Percentiles rank a stretch among this genome's conserved stretches.
phyloP scores from a whole-genome alignment of 257 asterid genomes.

The Solanum chmielewskii region DNA sequence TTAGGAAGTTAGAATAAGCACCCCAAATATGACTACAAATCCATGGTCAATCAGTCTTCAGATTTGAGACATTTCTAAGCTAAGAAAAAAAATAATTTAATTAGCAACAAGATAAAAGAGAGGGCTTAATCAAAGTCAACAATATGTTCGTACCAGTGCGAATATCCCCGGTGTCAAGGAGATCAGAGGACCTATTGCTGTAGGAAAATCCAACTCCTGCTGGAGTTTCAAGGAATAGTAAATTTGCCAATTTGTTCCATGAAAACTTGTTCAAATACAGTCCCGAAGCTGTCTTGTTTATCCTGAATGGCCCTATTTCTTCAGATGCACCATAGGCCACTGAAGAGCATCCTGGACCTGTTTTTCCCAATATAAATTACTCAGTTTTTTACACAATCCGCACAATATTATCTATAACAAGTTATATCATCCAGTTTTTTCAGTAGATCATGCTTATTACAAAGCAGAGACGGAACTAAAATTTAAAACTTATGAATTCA shows the following conservation, averaged over 20 bases:
- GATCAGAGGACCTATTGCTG: slow-evolving; percentile 71
- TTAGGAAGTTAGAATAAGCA: background rate
- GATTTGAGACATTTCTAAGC: background rate
- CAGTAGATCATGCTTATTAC: background rate
- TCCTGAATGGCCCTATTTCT: slow-evolving; percentile 85
- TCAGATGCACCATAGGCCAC: slow-evolving; percentile 99
- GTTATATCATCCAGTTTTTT: background rate
- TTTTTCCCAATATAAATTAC: background rate
- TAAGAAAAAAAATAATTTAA: background rate
- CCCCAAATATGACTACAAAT: background rate
- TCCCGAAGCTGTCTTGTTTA: slow-evolving; percentile 49
- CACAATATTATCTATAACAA: background rate
- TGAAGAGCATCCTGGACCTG: slow-evolving; percentile 97
- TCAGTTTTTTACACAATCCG: background rate
- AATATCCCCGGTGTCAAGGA: slow-evolving; percentile 66
- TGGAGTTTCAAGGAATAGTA: slow-evolving; percentile 80
- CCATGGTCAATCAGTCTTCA: background rate
- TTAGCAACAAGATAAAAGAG: background rate
- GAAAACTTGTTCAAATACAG: slow-evolving; percentile 63
- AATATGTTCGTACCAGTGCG: slow-evolving; percentile 51
- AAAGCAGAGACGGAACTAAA: background rate
- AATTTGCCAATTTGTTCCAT: slow-evolving; percentile 79
- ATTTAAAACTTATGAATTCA: background rate
- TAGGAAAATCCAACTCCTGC: slow-evolving; percentile 96
- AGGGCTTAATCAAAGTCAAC: background rate